Percentiles rank a stretch among this genome's conserved stretches.
phyloP scores from a whole-genome alignment of 1,284 basidiomycete species.

The Naganishia liquefaciens region DNA sequence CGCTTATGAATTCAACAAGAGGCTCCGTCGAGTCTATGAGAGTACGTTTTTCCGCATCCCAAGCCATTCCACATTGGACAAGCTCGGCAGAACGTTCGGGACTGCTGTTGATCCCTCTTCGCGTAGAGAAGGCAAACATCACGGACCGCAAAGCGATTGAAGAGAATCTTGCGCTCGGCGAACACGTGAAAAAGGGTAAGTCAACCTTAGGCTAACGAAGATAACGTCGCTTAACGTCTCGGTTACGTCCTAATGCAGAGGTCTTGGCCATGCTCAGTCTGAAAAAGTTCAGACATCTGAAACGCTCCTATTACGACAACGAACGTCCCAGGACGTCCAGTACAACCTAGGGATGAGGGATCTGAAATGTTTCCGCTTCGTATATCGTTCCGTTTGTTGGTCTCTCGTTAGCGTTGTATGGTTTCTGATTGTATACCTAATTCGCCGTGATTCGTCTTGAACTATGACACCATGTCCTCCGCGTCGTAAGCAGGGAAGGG shows the following conservation, averaged over 20 bases:
- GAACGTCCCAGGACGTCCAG: slow-evolving; percentile 35
- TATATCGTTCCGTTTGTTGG: neutral
- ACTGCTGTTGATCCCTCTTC: neutral
- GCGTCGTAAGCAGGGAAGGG: neutral
- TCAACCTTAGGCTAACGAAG: no score
- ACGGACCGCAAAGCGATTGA: slow-evolving; percentile 73
- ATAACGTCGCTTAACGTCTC: no score
- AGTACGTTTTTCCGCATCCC: slow-evolving; percentile 41
- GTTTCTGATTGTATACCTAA: neutral
- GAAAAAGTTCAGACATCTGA: slow-evolving; percentile 80
- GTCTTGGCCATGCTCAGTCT: slow-evolving; percentile 80
- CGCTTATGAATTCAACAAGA: slow-evolving; percentile 52
- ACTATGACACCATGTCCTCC: neutral
- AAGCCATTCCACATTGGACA: neutral
- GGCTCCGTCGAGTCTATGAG: slow-evolving; percentile 52
- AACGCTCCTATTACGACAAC: slow-evolving; percentile 64
- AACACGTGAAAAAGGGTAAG: slow-evolving; percentile 86
- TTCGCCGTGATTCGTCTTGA: neutral
- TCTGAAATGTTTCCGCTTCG: neutral
- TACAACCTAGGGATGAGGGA: no score
- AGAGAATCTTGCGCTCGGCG: slow-evolving; percentile 72
- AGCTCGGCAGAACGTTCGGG: neutral
- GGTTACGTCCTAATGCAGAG: slow-evolving; percentile 58
- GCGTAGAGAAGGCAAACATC: slow-evolving; percentile 70
- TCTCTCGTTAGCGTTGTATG: neutral